These are phyloP conservation scores for Cyamopsis tetragonoloba DNA, from an alignment of 306 rosid genomes.

Conservation along the genomic window DNA sequence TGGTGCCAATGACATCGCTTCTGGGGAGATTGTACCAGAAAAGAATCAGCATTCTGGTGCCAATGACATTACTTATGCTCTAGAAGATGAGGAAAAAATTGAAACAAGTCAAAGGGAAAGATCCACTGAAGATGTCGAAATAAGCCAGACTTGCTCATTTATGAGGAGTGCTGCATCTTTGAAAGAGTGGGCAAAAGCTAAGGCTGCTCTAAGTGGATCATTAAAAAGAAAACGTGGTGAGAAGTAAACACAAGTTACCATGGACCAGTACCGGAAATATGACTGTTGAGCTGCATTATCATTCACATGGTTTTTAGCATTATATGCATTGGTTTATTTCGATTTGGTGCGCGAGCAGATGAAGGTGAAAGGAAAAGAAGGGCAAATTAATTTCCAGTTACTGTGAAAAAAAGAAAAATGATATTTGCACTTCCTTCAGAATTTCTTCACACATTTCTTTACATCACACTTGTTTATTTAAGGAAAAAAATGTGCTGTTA, in stretches of 20 bases:
- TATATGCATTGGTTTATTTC: background rate
- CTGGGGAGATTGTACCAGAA: slow-evolving; percentile 19
- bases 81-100: slow-evolving; percentile 24
- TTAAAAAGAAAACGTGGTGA: slow-evolving; percentile 49
- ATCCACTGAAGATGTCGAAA: slow-evolving; percentile 30
- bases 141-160: slow-evolving; percentile 60
- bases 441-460: background rate
- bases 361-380: background rate
- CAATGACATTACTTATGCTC: slow-evolving; percentile 17
- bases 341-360: background rate
- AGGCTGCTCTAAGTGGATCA: slow-evolving; percentile 67
- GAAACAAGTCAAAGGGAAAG: slow-evolving; percentile 31
- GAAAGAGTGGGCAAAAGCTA: slow-evolving; percentile 68
- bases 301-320: background rate
- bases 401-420: background rate
- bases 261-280: background rate
- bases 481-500: no score
- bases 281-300: background rate
- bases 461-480: no score
- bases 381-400: background rate
- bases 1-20: slow-evolving; percentile 15
- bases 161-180: slow-evolving; percentile 73
- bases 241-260: slow-evolving; percentile 29
- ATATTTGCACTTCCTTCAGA: background rate
- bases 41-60: slow-evolving; percentile 30